Evolutionary conservation across 2,329 filamentous ascomycete species (phyloP).

Genomic region (Hypomyces perniciosus): DNA sequence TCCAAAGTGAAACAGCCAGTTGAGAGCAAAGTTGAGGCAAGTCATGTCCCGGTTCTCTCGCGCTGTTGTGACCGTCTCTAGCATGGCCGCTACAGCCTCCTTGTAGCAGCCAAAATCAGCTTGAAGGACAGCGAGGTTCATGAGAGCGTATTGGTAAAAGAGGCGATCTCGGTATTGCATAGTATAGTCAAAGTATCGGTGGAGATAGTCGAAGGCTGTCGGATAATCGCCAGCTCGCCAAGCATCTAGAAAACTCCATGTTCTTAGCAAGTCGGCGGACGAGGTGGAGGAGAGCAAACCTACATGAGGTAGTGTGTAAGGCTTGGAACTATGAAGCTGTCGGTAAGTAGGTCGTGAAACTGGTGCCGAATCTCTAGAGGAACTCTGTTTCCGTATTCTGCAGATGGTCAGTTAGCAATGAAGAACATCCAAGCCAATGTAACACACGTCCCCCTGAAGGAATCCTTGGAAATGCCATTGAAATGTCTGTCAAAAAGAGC

Average conservation of each 20-base stretch:
- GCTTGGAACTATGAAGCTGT: constrained; percentile 63
- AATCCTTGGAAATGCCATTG: no score
- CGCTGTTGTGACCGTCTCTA: constrained; percentile 91
- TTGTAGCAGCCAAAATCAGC: constrained; percentile 89
- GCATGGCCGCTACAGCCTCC: constrained; percentile 89
- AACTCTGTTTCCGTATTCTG: constrained; percentile 71
- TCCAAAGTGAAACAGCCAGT: constrained; percentile 94
- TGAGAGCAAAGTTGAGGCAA: constrained; percentile 90
- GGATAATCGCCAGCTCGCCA: constrained; percentile 90
- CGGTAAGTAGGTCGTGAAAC: constrained; percentile 62
- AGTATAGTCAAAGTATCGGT: constrained; percentile 95
- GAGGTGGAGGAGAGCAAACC: not conserved
- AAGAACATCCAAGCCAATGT: not conserved
- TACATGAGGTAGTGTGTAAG: constrained; percentile 70
- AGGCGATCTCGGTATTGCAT: constrained; percentile 77
- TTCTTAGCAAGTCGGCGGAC: constrained; percentile 12
- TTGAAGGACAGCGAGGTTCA: constrained; percentile 89
- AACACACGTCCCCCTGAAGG: no score
- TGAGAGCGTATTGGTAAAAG: constrained; percentile 89
- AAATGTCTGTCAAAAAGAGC: not conserved
- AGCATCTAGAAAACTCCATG: constrained; percentile 71
- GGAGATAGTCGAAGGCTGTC: constrained; percentile 82
- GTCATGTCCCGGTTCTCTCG: constrained; percentile 87
- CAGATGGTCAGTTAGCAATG: constrained; percentile 10
- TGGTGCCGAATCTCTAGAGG: constrained; percentile 67